Base-by-base conservation (phyloP, 2,329 filamentous ascomycete genomes). In the Boeremia exigua region DNA sequence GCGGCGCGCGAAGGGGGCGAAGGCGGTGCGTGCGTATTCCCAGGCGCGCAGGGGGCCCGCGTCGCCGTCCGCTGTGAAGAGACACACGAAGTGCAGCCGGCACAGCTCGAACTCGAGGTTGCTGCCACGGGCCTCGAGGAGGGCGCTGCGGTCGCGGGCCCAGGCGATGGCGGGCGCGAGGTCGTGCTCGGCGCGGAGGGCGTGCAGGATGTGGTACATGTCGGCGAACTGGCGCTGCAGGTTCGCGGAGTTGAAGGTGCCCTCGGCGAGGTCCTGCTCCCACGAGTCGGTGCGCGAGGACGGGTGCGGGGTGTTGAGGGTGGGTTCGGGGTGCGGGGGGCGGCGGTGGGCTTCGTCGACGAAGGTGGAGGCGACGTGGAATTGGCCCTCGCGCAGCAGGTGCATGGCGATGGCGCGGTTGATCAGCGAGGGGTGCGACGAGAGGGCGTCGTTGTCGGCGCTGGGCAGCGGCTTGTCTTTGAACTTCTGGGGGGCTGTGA, bases 331-430 rank as follows among this genome's bases (percentile, higher is more conserved):
- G 63, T 73, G 70, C 25, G 77, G 74, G 34, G 80, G 78, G 56
- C 79, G 77, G 23, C 79, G 73, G 49, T 80, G 77, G 28, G 84
- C 85, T 79, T 98, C 95, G 12, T 84, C 80, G 44, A 96, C 85
- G 66, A 99, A 97, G 1, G 88, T 92, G 14, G 88, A 87, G 11
- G 94, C 94, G 2, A 96, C 93, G 19, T 83, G 84, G 75, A 99
- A 99, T 71, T 96, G 90, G 44, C 95, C 95, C 78, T 98, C 94
- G 36, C 95, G 90, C 34, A 99, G 84, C 19, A 99, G 84, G 72
- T 99, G 95, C 92, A 98, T 97, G 9, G 91, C 91, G 66, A 99
- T 96, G 6, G 95, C 94, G 53, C 93, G 87, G 77, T 97, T 96
- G 71, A 98, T 91, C 11, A 97, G 82, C 14, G 84, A 81, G 4